These are phyloP conservation scores for Candolleomyces eurysporus DNA, from an alignment of 768 basidiomycete species.

Conservation along the genomic window DNA sequence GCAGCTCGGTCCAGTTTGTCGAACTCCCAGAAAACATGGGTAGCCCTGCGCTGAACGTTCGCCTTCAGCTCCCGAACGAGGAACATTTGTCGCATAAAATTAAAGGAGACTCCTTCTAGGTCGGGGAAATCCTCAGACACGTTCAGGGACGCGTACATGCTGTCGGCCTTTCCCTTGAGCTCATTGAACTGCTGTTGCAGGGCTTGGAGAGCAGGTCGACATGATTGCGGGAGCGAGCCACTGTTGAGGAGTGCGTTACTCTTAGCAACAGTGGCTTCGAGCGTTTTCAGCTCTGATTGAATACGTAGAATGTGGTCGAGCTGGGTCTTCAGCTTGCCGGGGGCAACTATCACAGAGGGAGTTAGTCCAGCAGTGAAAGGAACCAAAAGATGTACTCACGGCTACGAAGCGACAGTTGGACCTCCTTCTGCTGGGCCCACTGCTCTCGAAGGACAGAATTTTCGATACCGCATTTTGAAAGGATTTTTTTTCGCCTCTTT, in stretches of 20 bases:
- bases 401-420: background rate
- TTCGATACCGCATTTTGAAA: background rate
- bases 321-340: conserved; percentile 28
- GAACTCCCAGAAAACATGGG: conserved; percentile 33
- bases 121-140: conserved; percentile 29
- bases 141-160: conserved; percentile 34
- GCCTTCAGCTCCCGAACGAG: conserved; percentile 36
- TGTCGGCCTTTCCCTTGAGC: conserved; percentile 18
- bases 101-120: conserved; percentile 24
- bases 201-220: conserved; percentile 4
- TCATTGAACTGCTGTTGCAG: conserved; percentile 14
- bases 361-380: background rate
- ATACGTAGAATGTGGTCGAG: conserved; percentile 28
- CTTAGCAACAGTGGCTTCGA: conserved; percentile 13
- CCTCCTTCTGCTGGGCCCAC: background rate
- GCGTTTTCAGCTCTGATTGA: conserved; percentile 21
- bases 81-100: conserved; percentile 29
- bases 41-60: conserved; percentile 29
- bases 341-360: conserved; percentile 21
- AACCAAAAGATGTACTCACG: background rate
- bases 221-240: conserved; percentile 5
- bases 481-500: background rate
- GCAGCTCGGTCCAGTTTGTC: conserved; percentile 30
- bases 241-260: conserved; percentile 14
- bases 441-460: background rate